phyloP scores from a whole-genome alignment of 768 basidiomycete species.

The Tulasnella sp. region DNA sequence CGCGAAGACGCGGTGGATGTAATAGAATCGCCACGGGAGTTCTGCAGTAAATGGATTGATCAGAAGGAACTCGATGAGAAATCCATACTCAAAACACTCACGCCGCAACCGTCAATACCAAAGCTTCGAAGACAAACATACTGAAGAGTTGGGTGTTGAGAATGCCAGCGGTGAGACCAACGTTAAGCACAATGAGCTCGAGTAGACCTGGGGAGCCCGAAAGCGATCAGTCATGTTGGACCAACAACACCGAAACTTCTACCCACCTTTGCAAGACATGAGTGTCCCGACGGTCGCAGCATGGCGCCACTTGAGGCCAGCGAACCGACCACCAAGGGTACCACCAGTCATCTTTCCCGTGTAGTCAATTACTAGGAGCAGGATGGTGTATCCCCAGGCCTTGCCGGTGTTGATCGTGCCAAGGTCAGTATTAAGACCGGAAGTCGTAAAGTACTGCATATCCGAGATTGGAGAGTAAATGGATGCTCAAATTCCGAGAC shows the following conservation, averaged over 20 bases:
- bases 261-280: constrained; percentile 94
- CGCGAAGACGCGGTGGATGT: constrained; percentile 54
- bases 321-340: constrained; percentile 49
- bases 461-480: no score
- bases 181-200: constrained; percentile 92
- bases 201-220: constrained; percentile 48
- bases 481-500: neutral
- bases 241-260: no score
- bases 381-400: constrained; percentile 82
- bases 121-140: constrained; percentile 86
- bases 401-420: constrained; percentile 74
- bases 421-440: constrained; percentile 82
- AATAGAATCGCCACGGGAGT: constrained; percentile 59
- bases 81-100: constrained; percentile 1
- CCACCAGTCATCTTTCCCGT: constrained; percentile 85
- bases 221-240: no score
- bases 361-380: constrained; percentile 71
- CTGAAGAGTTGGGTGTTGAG: constrained; percentile 66
- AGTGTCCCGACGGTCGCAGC: constrained; percentile 73
- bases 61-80: neutral
- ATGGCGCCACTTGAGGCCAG: constrained; percentile 74
- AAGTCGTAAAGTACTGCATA: constrained; percentile 83
- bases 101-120: constrained; percentile 56
- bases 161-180: constrained; percentile 74
- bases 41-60: neutral